Conservation (phyloP, 345 rosid genomes). For the Odontarrhena argentea region DNA sequence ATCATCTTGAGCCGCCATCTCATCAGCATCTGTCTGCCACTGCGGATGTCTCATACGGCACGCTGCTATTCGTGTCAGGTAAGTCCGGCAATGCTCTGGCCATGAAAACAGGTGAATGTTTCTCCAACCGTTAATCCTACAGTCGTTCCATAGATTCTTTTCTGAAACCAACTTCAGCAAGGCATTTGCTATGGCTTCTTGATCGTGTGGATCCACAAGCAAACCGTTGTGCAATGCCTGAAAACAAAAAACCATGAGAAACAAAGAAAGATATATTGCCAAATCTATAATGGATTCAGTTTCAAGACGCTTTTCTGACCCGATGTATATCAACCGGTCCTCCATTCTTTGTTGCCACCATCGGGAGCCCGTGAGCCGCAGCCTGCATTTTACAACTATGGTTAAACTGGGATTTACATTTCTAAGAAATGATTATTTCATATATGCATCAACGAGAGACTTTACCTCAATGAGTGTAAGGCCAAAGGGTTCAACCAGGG, state of each 20-base stretch:
- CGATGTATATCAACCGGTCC: constrained; percentile 95
- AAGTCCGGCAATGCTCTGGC: constrained; percentile 98
- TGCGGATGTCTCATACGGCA: constrained; percentile 94
- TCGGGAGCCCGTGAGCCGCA: constrained; percentile 97
- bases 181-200: constrained; percentile 82
- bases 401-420: not conserved
- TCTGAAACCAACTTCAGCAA: constrained; percentile 88
- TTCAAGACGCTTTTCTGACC: constrained; percentile 45
- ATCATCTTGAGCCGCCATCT: constrained; percentile 59
- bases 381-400: constrained; percentile 53
- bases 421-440: not conserved
- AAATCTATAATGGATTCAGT: not conserved
- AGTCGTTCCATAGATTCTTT: constrained; percentile 85
- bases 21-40: constrained; percentile 91
- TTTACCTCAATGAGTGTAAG: constrained; percentile 92
- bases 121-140: constrained; percentile 91
- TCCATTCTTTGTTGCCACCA: constrained; percentile 97
- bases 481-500: constrained; percentile 95
- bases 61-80: constrained; percentile 90
- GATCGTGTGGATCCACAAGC: constrained; percentile 95
- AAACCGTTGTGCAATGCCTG: constrained; percentile 93
- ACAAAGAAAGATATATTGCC: not conserved
- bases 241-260: constrained; percentile 19
- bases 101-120: constrained; percentile 93
- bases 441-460: not conserved